phyloP scores from a whole-genome alignment of 192 early-diverging fungal genomes.

The Mortierella antarctica region DNA sequence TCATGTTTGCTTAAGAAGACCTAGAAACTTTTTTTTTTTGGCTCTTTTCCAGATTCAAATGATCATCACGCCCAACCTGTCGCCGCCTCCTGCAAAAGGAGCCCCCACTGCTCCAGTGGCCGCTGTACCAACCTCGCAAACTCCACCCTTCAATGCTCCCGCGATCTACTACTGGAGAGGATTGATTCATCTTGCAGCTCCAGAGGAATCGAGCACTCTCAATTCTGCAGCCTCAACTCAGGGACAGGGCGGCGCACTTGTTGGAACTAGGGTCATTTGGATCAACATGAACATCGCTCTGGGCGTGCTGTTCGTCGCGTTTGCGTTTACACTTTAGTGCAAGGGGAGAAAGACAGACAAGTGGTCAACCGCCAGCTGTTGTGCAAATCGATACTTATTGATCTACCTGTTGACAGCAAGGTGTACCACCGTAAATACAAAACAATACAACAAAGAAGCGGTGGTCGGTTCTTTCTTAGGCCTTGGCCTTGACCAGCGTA shows the following conservation, averaged over 20 bases:
- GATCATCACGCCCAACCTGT: slow-evolving; percentile 1
- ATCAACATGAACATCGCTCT: slow-evolving; percentile 14
- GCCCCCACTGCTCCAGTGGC: background rate
- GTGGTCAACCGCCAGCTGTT: too few relatives aligned
- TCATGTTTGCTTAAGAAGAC: background rate
- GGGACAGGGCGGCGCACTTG: background rate
- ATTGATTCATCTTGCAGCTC: background rate
- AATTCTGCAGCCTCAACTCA: background rate
- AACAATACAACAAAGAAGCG: too few relatives aligned
- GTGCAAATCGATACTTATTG: background rate
- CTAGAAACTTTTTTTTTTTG: background rate
- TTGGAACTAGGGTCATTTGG: background rate
- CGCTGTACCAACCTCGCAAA: background rate
- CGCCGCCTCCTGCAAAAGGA: background rate
- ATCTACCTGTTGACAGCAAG: background rate
- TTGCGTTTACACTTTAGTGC: slow-evolving; percentile 8
- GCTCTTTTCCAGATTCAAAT: background rate
- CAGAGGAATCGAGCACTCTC: background rate
- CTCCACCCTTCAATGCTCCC: background rate
- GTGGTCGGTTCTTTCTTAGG: slow-evolving; percentile 22
- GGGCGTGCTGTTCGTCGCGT: slow-evolving; percentile 8
- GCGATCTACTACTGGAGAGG: slow-evolving; percentile 17
- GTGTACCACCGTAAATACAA: background rate
- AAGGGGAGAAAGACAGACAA: background rate
- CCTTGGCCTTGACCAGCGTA: slow-evolving; percentile 55